Base-by-base conservation (phyloP, 257 asterid species). In the Nicotiana noctiflora region DNA sequence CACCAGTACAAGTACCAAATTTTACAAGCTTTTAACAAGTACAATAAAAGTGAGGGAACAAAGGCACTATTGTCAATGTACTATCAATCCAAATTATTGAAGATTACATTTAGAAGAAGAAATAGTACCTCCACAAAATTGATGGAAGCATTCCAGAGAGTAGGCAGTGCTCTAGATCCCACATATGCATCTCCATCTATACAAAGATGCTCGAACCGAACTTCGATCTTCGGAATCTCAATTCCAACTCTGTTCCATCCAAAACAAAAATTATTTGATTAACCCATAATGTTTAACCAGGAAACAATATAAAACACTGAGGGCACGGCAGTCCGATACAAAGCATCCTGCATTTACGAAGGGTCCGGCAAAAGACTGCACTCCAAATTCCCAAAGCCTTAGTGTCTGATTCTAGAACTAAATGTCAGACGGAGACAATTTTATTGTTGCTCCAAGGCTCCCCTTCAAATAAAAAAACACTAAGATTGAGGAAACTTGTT, bases 111-210 rank as follows among this genome's bases (percentile, higher is more conserved):
- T 18, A 0, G 32, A 76, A 66, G 76, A 57, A 10, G 17, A 17
- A 29, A 53, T 23, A 46, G 62, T 81, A 93, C 98, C 98, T 95
- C 99, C 31, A 95, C 11, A 79, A 81, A 53, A 87, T 95, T 95
- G 80, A 93, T 77, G n/a, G 92, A 79, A 31, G 98, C 81, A 87
- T 95, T 95, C 76, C 85, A 82, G 81, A 95, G 86, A 77, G 99
- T 93, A 6, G 98, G 99, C 77, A 95, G 91, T 10, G 98, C 98
- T 90, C 99, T 88, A 17, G 98, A 90, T 81, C 97, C 99, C 60
- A 70, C 85, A 83, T 85, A 84, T 37, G 93, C 86, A 79, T 95
- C 99, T 80, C 98, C 97, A 55, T 92, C 98, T 32, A 93, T 34
- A 3, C 91, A 88, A 66, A 95, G 79, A 89, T 87, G 88, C 89